phyloP scores from a whole-genome alignment of 225 moss, liverwort and hornwort species.

The Pseudisothecium myosuroides region DNA sequence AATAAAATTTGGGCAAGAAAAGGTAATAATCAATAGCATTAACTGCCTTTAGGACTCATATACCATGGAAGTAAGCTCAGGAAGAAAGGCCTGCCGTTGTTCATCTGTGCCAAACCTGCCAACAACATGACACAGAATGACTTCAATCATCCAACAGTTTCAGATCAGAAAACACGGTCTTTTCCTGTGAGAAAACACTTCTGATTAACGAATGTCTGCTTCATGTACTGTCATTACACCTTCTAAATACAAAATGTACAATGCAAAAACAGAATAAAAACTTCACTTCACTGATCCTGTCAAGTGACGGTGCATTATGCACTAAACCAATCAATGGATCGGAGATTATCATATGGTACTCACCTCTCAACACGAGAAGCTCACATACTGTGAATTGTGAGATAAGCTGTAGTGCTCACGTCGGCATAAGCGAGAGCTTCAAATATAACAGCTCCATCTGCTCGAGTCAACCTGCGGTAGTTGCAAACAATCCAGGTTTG shows the following conservation, averaged over 20 bases:
- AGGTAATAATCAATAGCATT: background rate
- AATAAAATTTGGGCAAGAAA: background rate
- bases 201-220: background rate
- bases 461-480: constrained; percentile 53
- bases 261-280: background rate
- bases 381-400: constrained; percentile 91
- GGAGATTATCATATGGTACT: background rate
- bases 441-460: constrained; percentile 79
- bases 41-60: background rate
- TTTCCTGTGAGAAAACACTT: background rate
- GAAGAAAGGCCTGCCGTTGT: no score
- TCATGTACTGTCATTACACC: background rate
- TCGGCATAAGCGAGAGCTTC: constrained; percentile 80
- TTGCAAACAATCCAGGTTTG: background rate
- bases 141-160: background rate
- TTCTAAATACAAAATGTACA: background rate
- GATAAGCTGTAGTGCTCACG: constrained; percentile 66
- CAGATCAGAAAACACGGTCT: background rate
- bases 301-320: background rate
- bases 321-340: background rate
- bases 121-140: background rate
- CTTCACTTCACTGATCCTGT: background rate
- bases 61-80: constrained; percentile 54
- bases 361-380: constrained; percentile 78
- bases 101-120: background rate